phyloP scores from a whole-genome alignment of 2,329 filamentous ascomycete genomes.

The Exophiala xenobiotica region DNA sequence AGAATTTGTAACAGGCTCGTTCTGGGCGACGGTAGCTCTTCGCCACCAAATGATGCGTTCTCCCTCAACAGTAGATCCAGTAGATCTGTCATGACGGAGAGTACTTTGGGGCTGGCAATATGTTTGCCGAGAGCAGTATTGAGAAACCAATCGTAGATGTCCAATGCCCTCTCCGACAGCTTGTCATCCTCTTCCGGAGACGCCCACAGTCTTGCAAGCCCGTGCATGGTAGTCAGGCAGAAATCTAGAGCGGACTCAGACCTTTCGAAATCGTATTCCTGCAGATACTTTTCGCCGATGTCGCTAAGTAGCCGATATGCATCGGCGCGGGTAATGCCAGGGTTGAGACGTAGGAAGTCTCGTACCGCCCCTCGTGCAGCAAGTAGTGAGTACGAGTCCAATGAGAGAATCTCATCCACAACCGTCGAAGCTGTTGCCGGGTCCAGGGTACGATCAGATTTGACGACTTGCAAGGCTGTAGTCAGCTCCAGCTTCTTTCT shows the following conservation, averaged over 20 bases:
- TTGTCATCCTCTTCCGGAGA: conserved; percentile 54
- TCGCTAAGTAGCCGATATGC: conserved; percentile 48
- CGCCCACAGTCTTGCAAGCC: conserved; percentile 64
- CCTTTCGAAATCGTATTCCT: conserved; percentile 62
- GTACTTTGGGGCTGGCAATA: conserved; percentile 67
- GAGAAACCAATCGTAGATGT: conserved; percentile 78
- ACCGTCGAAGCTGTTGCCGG: conserved; percentile 12
- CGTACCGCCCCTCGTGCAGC: conserved; percentile 16
- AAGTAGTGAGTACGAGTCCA: conserved; percentile 21
- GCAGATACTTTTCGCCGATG: conserved; percentile 50
- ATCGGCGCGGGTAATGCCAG: conserved; percentile 31
- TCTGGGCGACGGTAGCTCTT: conserved; percentile 61
- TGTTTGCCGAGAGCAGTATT: conserved; percentile 65
- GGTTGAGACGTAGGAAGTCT: conserved; percentile 17
- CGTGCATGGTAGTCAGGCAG: conserved; percentile 67
- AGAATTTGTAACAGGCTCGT: conserved; percentile 75
- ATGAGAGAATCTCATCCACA: conserved; percentile 19
- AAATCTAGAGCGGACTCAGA: conserved; percentile 71
- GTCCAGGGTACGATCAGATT: conserved; percentile 13
- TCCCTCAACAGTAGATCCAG: conserved; percentile 68
- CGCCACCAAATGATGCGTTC: conserved; percentile 65
- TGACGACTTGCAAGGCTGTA: conserved; percentile 14
- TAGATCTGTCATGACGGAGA: conserved; percentile 66
- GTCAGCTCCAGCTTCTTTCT: conserved; percentile 12
- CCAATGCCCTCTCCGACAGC: conserved; percentile 65